Percentiles rank a stretch among this genome's conserved stretches.
These are phyloP conservation scores for Lactuca saligna DNA, from an alignment of 129 eudicot species.

Conservation along the genomic window DNA sequence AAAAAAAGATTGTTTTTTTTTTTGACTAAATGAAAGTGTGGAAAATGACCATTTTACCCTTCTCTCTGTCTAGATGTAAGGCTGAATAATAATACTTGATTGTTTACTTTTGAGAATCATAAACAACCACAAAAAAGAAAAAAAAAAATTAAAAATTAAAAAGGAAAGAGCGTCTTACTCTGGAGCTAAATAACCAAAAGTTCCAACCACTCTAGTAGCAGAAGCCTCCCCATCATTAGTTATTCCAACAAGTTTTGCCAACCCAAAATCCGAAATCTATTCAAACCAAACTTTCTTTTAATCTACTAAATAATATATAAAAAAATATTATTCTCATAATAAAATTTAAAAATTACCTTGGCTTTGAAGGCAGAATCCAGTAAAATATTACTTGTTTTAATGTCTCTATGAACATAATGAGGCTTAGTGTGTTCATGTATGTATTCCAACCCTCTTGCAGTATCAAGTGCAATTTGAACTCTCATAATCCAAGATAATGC, in stretches of 20 bases:
- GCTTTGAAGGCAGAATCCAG: slow-evolving; percentile 89
- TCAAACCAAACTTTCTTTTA: slow-evolving; percentile 17
- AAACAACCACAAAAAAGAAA: too few relatives aligned
- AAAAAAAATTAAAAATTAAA: too few relatives aligned
- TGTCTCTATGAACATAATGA: slow-evolving; percentile 95
- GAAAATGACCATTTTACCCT: too few relatives aligned
- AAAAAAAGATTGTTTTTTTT: too few relatives aligned
- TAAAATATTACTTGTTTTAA: slow-evolving; percentile 86
- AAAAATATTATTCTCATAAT: background rate
- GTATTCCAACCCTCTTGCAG: slow-evolving; percentile 95
- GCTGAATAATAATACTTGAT: too few relatives aligned
- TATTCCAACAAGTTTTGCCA: slow-evolving; percentile 85
- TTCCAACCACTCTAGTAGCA: slow-evolving; percentile 91
- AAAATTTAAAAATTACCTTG: slow-evolving; percentile 47
- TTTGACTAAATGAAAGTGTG: too few relatives aligned
- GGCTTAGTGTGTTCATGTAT: slow-evolving; percentile 97
- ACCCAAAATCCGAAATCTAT: slow-evolving; percentile 93
- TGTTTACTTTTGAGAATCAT: too few relatives aligned
- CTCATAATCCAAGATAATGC: slow-evolving; percentile 92
- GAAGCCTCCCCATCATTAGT: slow-evolving; percentile 78
- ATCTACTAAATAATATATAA: slow-evolving; percentile 2
- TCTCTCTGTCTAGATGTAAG: too few relatives aligned
- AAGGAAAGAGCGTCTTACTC: slow-evolving; percentile 52
- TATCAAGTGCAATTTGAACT: slow-evolving; percentile 89
- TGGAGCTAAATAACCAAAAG: slow-evolving; percentile 95